Evolutionary conservation across 2,329 filamentous ascomycete species (phyloP), one percentile per base, ranked within the genome.

Genomic region (Botrytis medusae): DNA sequence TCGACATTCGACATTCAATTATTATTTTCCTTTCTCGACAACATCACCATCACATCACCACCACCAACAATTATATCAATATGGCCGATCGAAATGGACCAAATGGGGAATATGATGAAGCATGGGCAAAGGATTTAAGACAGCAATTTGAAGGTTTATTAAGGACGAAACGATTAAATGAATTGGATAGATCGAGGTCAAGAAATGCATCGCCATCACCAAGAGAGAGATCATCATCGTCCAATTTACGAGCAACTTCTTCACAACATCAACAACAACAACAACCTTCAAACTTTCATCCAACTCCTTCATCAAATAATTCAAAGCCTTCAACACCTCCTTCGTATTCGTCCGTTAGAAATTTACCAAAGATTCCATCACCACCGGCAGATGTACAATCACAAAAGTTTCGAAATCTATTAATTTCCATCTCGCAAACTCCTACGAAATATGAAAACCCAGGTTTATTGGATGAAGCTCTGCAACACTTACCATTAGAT

Each of bases 371-470:
- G 76, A 85, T 92, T 69, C 95, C 96, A 5, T 91, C 91, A 20
- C 87, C 94, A 37, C 95, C 96, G 10, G 86, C 89, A 79, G 92
- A 95, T 81, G 84, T 87, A 72, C 86, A 88, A 32, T 92, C 91
- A 0, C 86, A 92, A 75, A 93, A 93, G 78, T 94, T 95, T 79
- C 88, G 92, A 78, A 97, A 92, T 83, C 88, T 97, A 75, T 87
- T 98, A 62, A 88, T 97, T 77, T 94, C 93, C 32, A 84, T 98
- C 32, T 97, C 95, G 25, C 87, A 92, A 74, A 97, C 94, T 63
- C 96, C 96, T 29, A 92, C 91, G 32, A 96, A 95, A 81, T 99
- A 97, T 84, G 96, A 99, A 83, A 98, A 99, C 82, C 95, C 96
- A 0, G 96, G 96, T 51, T 85, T 98, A 18, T 85, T 99, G 70